These are phyloP conservation scores for Annona squamosa DNA, from an alignment of 164 flowering plant genomes.

Conservation along the genomic window DNA sequence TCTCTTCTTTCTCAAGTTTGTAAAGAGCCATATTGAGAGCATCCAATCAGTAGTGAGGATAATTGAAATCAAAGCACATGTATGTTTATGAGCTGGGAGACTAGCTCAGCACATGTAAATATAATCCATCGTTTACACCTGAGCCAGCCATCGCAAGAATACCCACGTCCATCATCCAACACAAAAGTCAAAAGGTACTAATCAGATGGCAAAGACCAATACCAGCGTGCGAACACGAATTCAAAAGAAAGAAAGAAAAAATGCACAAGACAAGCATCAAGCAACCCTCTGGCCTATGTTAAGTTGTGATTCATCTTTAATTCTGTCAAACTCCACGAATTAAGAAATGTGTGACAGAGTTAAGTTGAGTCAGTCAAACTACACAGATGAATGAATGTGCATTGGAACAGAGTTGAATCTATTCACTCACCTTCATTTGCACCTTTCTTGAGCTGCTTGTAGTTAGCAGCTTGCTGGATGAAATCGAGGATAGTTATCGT, in stretches of 20 bases:
- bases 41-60: neutral
- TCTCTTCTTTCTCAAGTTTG: neutral
- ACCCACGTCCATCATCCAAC: neutral
- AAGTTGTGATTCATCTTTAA: too few relatives aligned
- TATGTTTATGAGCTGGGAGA: neutral
- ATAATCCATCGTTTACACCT: neutral
- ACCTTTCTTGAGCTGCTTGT: slow-evolving; percentile 24
- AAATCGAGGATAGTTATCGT: slow-evolving; percentile 22
- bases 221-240: too few relatives aligned
- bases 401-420: neutral
- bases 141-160: neutral
- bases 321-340: too few relatives aligned
- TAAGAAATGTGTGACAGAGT: too few relatives aligned
- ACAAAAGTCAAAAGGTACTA: neutral
- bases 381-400: neutral
- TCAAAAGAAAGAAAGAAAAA: too few relatives aligned
- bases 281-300: too few relatives aligned
- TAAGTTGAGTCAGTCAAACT: too few relatives aligned
- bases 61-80: neutral
- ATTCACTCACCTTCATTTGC: slow-evolving; percentile 6
- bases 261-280: too few relatives aligned
- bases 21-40: neutral
- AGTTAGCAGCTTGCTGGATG: slow-evolving; percentile 30
- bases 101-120: neutral
- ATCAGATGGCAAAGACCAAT: neutral